Conservation (phyloP, 1,139 yeast genomes). For the Zhuliangozyma blackwelliae region DNA sequence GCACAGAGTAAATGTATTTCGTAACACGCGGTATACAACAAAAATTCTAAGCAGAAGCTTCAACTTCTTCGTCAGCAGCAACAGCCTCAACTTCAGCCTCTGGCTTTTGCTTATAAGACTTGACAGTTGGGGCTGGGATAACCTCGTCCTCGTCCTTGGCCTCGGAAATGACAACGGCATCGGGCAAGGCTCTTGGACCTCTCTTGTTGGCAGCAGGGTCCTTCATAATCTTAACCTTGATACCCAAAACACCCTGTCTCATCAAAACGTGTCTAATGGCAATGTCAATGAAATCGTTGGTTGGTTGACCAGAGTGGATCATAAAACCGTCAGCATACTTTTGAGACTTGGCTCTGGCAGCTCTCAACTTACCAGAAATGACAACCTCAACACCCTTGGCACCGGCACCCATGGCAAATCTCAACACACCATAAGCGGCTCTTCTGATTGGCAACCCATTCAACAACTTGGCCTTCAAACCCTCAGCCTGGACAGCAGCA, state of each 20-base stretch:
- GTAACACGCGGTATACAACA: too few species aligned
- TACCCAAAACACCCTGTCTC: slow-evolving; percentile 99
- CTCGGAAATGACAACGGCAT: slow-evolving; percentile 86
- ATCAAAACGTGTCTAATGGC: slow-evolving; percentile 99
- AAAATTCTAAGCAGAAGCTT: slow-evolving; percentile 28
- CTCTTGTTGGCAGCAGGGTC: slow-evolving; percentile 90
- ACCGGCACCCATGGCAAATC: slow-evolving; percentile 99
- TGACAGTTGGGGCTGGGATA: slow-evolving; percentile 81
- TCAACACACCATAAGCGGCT: slow-evolving; percentile 99
- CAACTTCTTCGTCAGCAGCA: slow-evolving; percentile 18
- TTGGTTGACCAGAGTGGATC: slow-evolving; percentile 99
- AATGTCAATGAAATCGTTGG: slow-evolving; percentile 94
- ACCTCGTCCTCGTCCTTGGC: slow-evolving; percentile 93
- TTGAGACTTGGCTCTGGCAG: slow-evolving; percentile 99
- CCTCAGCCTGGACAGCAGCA: slow-evolving; percentile 99
- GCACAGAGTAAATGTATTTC: too few species aligned
- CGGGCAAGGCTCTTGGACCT: slow-evolving; percentile 95
- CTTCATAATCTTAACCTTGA: slow-evolving; percentile 98
- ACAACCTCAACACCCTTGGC: slow-evolving; percentile 99
- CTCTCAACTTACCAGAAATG: slow-evolving; percentile 98
- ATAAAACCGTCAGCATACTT: slow-evolving; percentile 99
- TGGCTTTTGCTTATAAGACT: slow-evolving; percentile 50
- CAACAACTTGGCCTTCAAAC: slow-evolving; percentile 95
- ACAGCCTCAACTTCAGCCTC: slow-evolving; percentile 20
- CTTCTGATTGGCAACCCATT: slow-evolving; percentile 99